A percentile compares a stretch with the other conserved stretches of the same genome.
phyloP scores from a whole-genome alignment of 495 filamentous ascomycete species.

The Hyaloscypha finlandica region DNA sequence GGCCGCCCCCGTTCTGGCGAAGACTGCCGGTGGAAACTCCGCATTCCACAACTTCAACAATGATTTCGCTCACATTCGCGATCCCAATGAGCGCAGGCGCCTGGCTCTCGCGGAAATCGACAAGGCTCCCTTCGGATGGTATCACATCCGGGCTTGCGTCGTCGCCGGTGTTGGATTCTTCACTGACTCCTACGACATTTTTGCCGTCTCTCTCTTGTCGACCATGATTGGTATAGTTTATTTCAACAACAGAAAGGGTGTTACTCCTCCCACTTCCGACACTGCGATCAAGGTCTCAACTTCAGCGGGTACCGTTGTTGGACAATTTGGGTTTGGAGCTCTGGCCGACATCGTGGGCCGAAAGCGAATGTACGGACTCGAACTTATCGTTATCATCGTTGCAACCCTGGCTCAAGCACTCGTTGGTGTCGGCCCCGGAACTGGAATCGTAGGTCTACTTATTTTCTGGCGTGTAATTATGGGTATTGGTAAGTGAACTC shows the following conservation, averaged over 20 bases:
- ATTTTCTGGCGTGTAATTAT: conserved; percentile 91
- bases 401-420: conserved; percentile 78
- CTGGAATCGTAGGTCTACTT: conserved; percentile 73
- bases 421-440: conserved; percentile 60
- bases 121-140: conserved; percentile 78
- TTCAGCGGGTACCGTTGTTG: conserved; percentile 83
- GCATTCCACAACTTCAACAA: conserved; percentile 71
- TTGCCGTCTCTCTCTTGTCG: conserved; percentile 71
- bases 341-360: conserved; percentile 77
- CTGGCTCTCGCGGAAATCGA: conserved; percentile 78
- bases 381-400: conserved; percentile 85
- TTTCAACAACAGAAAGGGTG: conserved; percentile 53
- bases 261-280: conserved; percentile 63
- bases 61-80: conserved; percentile 62
- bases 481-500: conserved; percentile 37
- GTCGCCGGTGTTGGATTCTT: conserved; percentile 86
- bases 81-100: conserved; percentile 74
- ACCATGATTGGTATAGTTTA: conserved; percentile 74
- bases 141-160: conserved; percentile 62
- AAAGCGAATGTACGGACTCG: conserved; percentile 81
- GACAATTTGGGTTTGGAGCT: conserved; percentile 80
- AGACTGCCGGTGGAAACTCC: conserved; percentile 60
- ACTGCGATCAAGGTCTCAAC: conserved; percentile 88
- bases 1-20: neutral
- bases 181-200: conserved; percentile 80